Evolutionary conservation across 2,329 filamentous ascomycete species (phyloP).

Genomic region (Ascochyta koolunga): DNA sequence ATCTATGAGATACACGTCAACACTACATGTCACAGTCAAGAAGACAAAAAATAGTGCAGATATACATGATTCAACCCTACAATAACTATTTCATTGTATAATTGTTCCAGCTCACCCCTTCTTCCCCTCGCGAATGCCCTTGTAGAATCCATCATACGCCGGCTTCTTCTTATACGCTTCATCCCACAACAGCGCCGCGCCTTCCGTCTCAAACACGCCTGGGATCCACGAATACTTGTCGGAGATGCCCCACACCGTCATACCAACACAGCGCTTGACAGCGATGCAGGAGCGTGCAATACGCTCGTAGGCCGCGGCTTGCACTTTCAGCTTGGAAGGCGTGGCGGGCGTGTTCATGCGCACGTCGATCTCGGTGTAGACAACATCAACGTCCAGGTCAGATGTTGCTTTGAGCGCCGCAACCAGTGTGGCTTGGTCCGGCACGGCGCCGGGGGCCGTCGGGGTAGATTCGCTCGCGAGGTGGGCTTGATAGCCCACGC

Average conservation of each 20-base stretch:
- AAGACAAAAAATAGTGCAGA: too few species aligned
- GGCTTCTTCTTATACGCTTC: constrained; percentile 45
- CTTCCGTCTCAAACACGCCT: constrained; percentile 45
- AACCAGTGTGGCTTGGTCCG: constrained; percentile 54
- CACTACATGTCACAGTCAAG: too few species aligned
- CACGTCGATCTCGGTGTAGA: constrained; percentile 68
- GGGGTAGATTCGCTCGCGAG: constrained; percentile 60
- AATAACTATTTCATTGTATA: too few species aligned
- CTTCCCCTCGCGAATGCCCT: constrained; percentile 29
- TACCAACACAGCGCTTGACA: constrained; percentile 47
- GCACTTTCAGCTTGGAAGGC: constrained; percentile 51
- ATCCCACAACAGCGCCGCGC: constrained; percentile 44
- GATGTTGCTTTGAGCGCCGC: constrained; percentile 59
- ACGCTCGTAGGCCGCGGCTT: constrained; percentile 56
- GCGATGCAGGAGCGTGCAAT: constrained; percentile 48
- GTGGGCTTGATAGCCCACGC: constrained; percentile 69
- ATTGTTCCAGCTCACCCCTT: constrained; percentile 6
- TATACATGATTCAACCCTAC: too few species aligned
- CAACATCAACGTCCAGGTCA: constrained; percentile 62
- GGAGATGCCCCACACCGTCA: constrained; percentile 56
- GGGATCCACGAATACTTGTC: constrained; percentile 52
- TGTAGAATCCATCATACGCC: constrained; percentile 41
- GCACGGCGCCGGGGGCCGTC: constrained; percentile 47
- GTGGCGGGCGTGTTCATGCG: constrained; percentile 57
- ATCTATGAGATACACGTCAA: too few species aligned